phyloP scores from a whole-genome alignment of 192 early-diverging fungal genomes.

The Glomus cerebriforme region DNA sequence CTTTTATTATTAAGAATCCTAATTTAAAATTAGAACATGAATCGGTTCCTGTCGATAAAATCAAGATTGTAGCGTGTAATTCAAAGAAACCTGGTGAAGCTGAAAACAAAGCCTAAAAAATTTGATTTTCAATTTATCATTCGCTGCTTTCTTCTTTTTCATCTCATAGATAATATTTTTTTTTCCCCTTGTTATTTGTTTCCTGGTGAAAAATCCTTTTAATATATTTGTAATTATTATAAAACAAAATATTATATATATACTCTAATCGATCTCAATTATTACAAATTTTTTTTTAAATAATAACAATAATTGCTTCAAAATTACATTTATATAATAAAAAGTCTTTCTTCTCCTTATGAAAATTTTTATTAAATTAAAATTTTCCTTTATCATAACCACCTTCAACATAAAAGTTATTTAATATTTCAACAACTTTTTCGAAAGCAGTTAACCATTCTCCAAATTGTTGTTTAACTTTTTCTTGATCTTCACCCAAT shows the following conservation, averaged over 20 bases:
- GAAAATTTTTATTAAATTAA: not conserved
- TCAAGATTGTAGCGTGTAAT: slow-evolving; percentile 96
- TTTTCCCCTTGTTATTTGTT: no score
- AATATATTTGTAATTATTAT: no score
- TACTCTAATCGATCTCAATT: no score
- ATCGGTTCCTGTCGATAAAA: slow-evolving; percentile 76
- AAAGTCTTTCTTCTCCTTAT: not conserved
- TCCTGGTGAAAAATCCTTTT: no score
- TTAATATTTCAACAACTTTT: slow-evolving; percentile 64
- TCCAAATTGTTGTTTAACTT: slow-evolving; percentile 59
- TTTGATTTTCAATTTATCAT: not conserved
- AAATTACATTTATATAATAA: not conserved
- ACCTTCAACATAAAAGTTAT: slow-evolving; percentile 53
- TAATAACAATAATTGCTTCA: no score
- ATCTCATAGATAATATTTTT: no score
- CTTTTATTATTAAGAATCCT: slow-evolving; percentile 86
- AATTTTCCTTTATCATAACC: slow-evolving; percentile 30
- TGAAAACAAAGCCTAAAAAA: slow-evolving; percentile 17
- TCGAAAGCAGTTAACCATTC: slow-evolving; percentile 79
- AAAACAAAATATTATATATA: no score
- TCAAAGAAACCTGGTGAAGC: slow-evolving; percentile 71
- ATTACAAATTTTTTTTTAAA: not conserved
- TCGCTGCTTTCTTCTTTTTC: not conserved
- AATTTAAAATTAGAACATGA: slow-evolving; percentile 90
- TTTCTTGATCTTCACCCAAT: slow-evolving; percentile 66